Evolutionary conservation across 768 basidiomycete genomes (phyloP).

Genomic region (Tulasnella sp.): DNA sequence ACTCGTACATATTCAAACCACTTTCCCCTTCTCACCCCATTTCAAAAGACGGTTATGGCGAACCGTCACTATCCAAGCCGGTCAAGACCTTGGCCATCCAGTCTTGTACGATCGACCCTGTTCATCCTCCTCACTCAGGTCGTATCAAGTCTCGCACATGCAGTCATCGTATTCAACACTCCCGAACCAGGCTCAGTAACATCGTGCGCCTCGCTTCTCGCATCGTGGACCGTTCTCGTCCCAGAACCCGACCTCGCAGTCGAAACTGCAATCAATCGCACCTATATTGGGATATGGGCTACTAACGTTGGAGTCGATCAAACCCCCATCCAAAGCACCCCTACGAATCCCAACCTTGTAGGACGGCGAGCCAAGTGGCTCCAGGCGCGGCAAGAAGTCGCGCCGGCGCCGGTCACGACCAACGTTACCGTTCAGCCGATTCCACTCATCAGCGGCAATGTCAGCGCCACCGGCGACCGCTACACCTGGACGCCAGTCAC

Average conservation of each 20-base stretch:
- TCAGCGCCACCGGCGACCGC: not conserved
- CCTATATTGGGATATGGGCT: not conserved
- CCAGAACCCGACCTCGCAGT: not conserved
- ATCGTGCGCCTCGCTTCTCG: not conserved
- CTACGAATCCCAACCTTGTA: not conserved
- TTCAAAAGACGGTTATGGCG: not conserved
- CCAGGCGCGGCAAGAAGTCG: not conserved
- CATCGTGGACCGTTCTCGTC: not conserved
- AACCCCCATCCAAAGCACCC: not conserved
- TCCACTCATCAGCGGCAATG: not conserved
- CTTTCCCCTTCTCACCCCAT: not conserved
- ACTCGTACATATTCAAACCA: not conserved
- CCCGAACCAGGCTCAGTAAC: not conserved
- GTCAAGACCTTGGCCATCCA: not conserved
- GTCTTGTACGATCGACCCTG: not conserved
- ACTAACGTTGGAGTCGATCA: not conserved
- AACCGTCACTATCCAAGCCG: not conserved
- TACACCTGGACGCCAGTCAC: conserved; percentile 6
- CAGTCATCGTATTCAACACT: not conserved
- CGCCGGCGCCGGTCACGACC: not conserved
- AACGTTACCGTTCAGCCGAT: not conserved
- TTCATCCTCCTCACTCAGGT: not conserved
- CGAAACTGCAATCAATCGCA: not conserved
- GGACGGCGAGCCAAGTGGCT: too few relatives aligned
- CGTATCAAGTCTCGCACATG: too few relatives aligned